Percentiles rank a stretch among this genome's conserved stretches.
Evolutionary conservation across 345 rosid genomes (phyloP).

Genomic region (Raphanus raphanistrum): DNA sequence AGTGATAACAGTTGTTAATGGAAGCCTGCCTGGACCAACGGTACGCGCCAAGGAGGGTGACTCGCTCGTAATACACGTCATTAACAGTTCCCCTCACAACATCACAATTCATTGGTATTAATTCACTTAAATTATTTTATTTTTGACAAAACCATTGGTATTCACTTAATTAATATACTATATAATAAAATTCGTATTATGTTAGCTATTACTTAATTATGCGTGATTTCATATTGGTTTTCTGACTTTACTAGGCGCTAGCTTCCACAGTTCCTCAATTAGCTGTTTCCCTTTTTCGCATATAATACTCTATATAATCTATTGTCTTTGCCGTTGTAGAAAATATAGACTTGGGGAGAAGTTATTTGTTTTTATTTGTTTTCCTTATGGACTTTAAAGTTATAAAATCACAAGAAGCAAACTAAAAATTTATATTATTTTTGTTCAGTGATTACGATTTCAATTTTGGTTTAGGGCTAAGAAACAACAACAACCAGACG

Average conservation of each 20-base stretch:
- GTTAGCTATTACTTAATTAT: neutral
- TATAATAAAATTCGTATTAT: neutral
- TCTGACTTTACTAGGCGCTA: slow-evolving; percentile 14
- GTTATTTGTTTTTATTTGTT: slow-evolving; percentile 7
- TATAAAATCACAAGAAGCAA: neutral
- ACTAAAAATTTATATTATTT: neutral
- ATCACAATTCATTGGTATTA: slow-evolving; percentile 83
- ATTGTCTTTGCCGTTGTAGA: neutral
- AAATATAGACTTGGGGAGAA: neutral
- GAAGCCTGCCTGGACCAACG: slow-evolving; percentile 75
- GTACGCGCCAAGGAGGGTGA: slow-evolving; percentile 69
- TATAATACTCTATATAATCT: neutral
- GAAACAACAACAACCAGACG: neutral
- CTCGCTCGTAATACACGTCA: slow-evolving; percentile 66
- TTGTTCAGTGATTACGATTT: neutral
- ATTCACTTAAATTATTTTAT: neutral
- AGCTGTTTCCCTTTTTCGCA: neutral
- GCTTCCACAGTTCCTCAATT: slow-evolving; percentile 5
- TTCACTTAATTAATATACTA: neutral
- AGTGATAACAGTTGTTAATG: slow-evolving; percentile 73
- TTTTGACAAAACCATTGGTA: neutral
- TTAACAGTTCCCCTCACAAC: slow-evolving; percentile 81
- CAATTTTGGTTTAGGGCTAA: neutral
- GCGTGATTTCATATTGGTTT: neutral
- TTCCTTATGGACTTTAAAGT: neutral